Base-by-base conservation (phyloP, 345 rosid species). In the Sonneratia caseolaris region DNA sequence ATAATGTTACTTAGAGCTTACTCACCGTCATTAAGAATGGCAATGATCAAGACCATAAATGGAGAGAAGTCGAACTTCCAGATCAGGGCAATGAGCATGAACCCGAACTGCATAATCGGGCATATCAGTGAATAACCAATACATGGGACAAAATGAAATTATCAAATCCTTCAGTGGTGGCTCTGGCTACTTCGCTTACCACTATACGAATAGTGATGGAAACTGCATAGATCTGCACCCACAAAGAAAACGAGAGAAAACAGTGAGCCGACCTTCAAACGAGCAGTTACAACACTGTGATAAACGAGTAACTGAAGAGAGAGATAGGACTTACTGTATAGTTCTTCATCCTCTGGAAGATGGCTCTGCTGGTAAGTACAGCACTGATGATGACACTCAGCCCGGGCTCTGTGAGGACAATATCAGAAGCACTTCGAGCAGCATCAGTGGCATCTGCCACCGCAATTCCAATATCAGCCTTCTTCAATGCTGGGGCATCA, bases 321-420 rank as follows among this genome's bases (percentile, higher is more conserved):
- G 32, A 38, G 67, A n/a, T 21, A 69, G 19, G 62, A 65, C 78
- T 37, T 38, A 80, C 83, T 4, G 85, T 84, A 72, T 84, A 84
- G 76, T 84, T 84, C 74, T 84, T 84, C 87, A 84, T 84, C 78
- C 87, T 79, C 66, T 84, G 84, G 79, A 84, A 84, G 55, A 84
- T 81, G 59, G 87, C 82, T 77, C 87, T 79, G 75, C 87, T 84
- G 37, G 87, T 84, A 42, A 84, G 75, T 27, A 84, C 84, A 22
- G 85, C 87, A 37, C 87, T 81, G 45, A 81, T 69, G 68, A 84
- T 84, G 36, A 84, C 85, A 66, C 84, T 84, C 75, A 84, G 74
- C 35, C 85, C 85, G 0, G 87, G 87, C 51, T 81, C 87, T 1
- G 87, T 84, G 68, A 84, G 72, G 68, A 84, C 87, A 43, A 84